phyloP scores from a whole-genome alignment of 1,284 basidiomycete species.

The Ganoderma lingzhi region DNA sequence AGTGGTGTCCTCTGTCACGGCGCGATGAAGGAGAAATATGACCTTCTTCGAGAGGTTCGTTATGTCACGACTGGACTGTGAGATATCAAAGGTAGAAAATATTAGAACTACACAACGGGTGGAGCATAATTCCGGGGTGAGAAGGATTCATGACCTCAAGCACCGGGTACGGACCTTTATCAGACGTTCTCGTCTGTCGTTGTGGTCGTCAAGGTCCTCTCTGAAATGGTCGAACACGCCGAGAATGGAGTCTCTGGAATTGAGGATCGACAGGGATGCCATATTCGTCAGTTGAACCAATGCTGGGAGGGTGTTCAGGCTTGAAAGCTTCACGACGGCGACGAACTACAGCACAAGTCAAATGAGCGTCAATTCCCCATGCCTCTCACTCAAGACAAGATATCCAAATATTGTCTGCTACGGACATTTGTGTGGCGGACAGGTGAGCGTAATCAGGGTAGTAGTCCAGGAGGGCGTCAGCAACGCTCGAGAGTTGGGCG shows the following conservation, averaged over 20 bases:
- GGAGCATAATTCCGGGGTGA: neutral
- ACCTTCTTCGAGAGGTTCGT: conserved; percentile 94
- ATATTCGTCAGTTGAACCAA: conserved; percentile 17
- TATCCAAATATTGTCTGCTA: neutral
- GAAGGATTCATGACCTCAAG: neutral
- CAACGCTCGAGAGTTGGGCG: neutral
- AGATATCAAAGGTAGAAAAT: neutral
- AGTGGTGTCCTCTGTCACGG: conserved; percentile 58
- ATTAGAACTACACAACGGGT: neutral
- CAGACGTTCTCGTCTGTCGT: conserved; percentile 81
- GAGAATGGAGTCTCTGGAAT: conserved; percentile 40
- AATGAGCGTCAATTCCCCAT: neutral
- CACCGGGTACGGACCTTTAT: conserved; percentile 70
- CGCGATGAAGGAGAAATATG: conserved; percentile 93
- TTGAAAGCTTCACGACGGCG: neutral
- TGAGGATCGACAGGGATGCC: conserved; percentile 22
- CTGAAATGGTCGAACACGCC: conserved; percentile 67
- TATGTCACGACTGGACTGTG: conserved; percentile 83
- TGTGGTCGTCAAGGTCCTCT: conserved; percentile 75
- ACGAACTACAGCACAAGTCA: conserved; percentile 6
- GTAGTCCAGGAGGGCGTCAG: neutral
- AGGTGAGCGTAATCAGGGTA: neutral
- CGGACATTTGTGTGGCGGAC: neutral
- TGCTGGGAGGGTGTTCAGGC: neutral
- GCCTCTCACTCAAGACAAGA: neutral